Evolutionary conservation across 352 stramenopile genomes (phyloP), one percentile per base, ranked within the genome.

Genomic region (Globisporangium takayamanum): DNA sequence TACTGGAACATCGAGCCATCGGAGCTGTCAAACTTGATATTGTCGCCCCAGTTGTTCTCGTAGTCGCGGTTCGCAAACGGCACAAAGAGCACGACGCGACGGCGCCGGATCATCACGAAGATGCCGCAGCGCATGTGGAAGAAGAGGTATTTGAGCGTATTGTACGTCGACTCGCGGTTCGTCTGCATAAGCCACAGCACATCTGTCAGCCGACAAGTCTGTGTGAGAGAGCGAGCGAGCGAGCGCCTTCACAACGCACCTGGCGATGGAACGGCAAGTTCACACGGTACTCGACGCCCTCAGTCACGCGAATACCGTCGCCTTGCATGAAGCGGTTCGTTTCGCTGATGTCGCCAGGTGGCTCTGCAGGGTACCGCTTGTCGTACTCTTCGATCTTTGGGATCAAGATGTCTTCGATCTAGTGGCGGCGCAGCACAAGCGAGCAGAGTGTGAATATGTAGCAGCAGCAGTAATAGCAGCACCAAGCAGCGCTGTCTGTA

Each of bases 101-200:
- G 88, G 39, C 96, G 77, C 10, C 96, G 92, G 68, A 99, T 99
- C 92, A 99, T 98, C 39, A 99, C 96, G 63, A 98, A 98, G 45
- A 99, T 98, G 11, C 96, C 97, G 68, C 95, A 99, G 60, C 97
- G 97, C 90, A 98, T 99, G 80, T 99, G 95, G 73, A 96, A 91
- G 70, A 98, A 99, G 25, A 99, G 71, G 76, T 99, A 99, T 63
- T 93, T 92, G 57, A 99, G 81, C 39, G 96, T 98, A 68, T 99
- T 97, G 15, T 95, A 70, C 15, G 90, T 97, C 2, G 90, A 98
- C 56, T 84, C 78, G 45, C 81, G 84, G 53, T 80, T 94, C 5
- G 80, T 94, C 51, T 79, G 60, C 26, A 30, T 12, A 6, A 16
- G 3, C 16, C n/a, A 39, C 30, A 33, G 4, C 49, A 11, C 0